Base-by-base conservation (phyloP, 805 yeast genomes). In the Lachancea dasiensis region DNA sequence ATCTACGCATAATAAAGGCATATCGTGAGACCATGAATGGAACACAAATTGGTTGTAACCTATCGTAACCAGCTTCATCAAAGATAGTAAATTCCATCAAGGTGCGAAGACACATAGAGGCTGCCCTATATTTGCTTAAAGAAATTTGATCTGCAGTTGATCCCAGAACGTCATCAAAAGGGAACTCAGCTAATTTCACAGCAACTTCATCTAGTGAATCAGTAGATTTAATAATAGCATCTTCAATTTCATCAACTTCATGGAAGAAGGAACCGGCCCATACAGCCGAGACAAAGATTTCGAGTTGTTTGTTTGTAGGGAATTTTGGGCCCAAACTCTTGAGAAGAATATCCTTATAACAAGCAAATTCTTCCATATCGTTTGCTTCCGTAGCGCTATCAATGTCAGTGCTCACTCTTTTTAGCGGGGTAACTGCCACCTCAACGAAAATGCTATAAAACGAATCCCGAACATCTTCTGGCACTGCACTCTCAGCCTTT, bases 201-300 rank as follows among this genome's bases (percentile, higher is more conserved):
- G 74, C 56, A 4, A 72, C 60, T 9, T 64, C 67, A 3, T 54
- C 51, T 3, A 70, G 57, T 1, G 54, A 41, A 3, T 52, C 54
- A 16, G 52, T 46, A 20, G 38, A 48, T 22, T 49, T 53, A 20
- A 61, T 49, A 23, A 66, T 50, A 33, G 47, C 61, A 19, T 45
- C 61, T 48, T 74, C 94, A 13, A 71, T 56, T 33, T 72, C 82
- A 56, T 70, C 83, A 24, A 65, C 66, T 40, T 69, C 74, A 63
- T 73, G 82, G 19, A 74, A 59, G 46, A 69, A 82, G 1, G 90
- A 81, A 16, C 73, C 65, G 1, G 61, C 53, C 73, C 84, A 81
- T 2, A 86, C 49, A 1, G 69, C 57, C 4, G 66, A 54, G 2
- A 81, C 53, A 31, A 77, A 68, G 8, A 60, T 61, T 8, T 67